Evolutionary conservation across 108 stramenopile species (phyloP).

Genomic region (Aurantiochytrium sp.): DNA sequence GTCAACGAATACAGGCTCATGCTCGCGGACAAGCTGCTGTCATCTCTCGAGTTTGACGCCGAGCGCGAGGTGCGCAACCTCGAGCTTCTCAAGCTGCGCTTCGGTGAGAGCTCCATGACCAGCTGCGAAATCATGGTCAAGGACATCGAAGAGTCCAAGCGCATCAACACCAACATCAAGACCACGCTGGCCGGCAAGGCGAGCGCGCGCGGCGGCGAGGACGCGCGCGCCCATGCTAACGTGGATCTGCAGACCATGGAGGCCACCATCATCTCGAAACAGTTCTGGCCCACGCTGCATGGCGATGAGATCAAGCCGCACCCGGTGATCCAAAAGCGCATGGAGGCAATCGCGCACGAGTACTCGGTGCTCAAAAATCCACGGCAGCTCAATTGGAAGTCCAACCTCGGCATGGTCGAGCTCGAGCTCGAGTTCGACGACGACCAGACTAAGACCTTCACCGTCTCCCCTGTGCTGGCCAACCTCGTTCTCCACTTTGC

Average conservation of each 20-base stretch:
- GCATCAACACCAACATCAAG: constrained; percentile 73
- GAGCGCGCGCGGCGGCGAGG: too few relatives aligned
- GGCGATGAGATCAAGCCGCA: constrained; percentile 74
- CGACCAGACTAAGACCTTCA: constrained; percentile 65
- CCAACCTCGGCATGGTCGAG: constrained; percentile 77
- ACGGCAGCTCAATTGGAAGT: constrained; percentile 75
- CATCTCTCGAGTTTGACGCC: constrained; percentile 75
- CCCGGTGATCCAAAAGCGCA: constrained; percentile 61
- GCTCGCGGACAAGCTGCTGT: constrained; percentile 89
- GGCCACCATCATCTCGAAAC: constrained; percentile 80
- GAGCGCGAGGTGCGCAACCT: constrained; percentile 86
- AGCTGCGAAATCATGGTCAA: constrained; percentile 96
- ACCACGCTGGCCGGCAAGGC: constrained; percentile 17
- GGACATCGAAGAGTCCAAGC: constrained; percentile 91
- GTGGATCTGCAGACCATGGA: constrained; percentile 57
- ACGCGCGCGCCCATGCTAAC: neutral
- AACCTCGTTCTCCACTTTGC: constrained; percentile 84
- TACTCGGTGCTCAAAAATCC: constrained; percentile 82
- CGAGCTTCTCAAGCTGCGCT: constrained; percentile 89
- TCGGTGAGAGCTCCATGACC: constrained; percentile 83
- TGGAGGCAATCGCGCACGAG: constrained; percentile 50
- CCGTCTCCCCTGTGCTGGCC: constrained; percentile 77
- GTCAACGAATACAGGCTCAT: constrained; percentile 90
- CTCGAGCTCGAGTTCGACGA: constrained; percentile 83
- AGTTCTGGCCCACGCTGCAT: constrained; percentile 91